phyloP scores from a whole-genome alignment of 2,329 filamentous ascomycete species.

The Fusarium bulbicola region DNA sequence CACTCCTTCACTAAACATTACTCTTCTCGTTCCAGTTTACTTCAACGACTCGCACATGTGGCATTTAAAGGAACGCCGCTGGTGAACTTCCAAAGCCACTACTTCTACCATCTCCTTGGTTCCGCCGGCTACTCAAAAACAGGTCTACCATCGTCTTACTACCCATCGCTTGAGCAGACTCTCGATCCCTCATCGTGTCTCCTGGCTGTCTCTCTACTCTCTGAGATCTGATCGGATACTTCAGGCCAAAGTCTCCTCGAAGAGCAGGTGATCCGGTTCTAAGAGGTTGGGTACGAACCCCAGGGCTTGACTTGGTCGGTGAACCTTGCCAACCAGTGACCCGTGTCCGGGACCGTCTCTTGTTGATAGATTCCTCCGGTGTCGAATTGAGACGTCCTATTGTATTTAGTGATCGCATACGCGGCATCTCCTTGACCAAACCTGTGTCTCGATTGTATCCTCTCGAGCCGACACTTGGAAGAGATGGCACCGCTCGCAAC shows the following conservation, averaged over 20 bases:
- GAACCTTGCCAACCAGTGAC: constrained; percentile 30
- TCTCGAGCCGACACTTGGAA: constrained; percentile 27
- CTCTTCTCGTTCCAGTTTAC: not conserved
- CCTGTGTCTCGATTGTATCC: not conserved
- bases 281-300: constrained; percentile 21
- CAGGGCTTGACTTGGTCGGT: constrained; percentile 45
- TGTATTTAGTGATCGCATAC: constrained; percentile 42
- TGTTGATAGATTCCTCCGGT: constrained; percentile 28
- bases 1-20: not conserved
- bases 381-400: constrained; percentile 25
- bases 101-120: constrained; percentile 50
- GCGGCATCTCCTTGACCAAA: constrained; percentile 9
- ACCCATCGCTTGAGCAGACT: constrained; percentile 49
- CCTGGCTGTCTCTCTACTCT: constrained; percentile 4
- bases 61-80: constrained; percentile 45
- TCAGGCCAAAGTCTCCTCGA: not conserved
- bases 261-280: constrained; percentile 10
- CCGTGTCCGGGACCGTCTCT: constrained; percentile 35
- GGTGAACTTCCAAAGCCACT: constrained; percentile 42
- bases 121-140: constrained; percentile 61
- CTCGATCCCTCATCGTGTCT: not conserved
- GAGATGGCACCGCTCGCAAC: constrained; percentile 41
- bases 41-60: not conserved
- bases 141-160: constrained; percentile 64
- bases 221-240: constrained; percentile 1